A percentile compares a stretch with the other conserved stretches of the same genome.
Evolutionary conservation across 257 asterid species (phyloP).

Genomic region (Datura wrightii): DNA sequence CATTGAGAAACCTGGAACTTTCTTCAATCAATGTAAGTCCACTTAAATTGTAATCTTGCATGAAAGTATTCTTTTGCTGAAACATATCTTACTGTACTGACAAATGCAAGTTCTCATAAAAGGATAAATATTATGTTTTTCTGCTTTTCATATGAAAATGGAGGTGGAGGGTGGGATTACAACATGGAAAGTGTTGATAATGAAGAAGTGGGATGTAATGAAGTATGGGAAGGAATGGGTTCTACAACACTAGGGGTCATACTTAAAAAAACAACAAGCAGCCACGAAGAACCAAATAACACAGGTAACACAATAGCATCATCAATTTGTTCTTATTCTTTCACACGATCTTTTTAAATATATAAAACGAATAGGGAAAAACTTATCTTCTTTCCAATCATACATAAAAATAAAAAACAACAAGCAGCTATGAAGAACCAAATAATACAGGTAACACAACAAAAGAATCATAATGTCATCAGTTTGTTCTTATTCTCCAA

Average conservation of each 20-base stretch:
- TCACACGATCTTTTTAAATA: no score
- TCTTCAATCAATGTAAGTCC: conserved; percentile 69
- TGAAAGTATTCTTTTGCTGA: background rate
- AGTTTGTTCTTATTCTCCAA: no score
- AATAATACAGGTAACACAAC: no score
- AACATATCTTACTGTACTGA: conserved; percentile 3
- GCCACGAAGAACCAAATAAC: no score
- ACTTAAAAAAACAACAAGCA: no score
- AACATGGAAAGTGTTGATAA: conserved; percentile 87
- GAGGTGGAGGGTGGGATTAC: conserved; percentile 89
- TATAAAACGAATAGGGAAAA: no score
- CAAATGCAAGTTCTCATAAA: background rate
- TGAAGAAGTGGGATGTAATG: conserved; percentile 80
- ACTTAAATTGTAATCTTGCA: background rate
- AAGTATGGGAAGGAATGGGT: conserved; percentile 85
- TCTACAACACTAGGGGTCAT: conserved; percentile 62
- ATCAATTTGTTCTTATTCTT: no score
- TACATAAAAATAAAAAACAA: no score
- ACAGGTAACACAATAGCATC: no score
- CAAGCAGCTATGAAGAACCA: no score
- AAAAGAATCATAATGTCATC: no score
- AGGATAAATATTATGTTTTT: background rate
- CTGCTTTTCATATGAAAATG: conserved; percentile 67
- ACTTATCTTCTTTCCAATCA: no score
- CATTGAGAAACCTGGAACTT: conserved; percentile 46